Conservation (phyloP, 495 filamentous ascomycete genomes). For the Oleoguttula mirabilis region DNA sequence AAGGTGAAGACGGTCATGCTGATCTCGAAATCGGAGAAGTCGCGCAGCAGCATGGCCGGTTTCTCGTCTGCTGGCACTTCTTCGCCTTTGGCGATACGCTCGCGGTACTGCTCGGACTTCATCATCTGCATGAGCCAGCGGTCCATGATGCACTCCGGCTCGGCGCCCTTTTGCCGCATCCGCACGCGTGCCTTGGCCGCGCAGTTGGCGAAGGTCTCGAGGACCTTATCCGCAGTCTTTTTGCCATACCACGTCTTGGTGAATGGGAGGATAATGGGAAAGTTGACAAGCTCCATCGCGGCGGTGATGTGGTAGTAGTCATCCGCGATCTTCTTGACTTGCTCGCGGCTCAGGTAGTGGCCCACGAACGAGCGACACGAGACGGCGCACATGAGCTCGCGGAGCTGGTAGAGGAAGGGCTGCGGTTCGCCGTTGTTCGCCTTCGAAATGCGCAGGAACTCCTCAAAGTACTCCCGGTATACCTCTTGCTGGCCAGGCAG, state of each 20-base stretch:
- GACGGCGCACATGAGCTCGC: constrained; percentile 90
- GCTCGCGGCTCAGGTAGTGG: constrained; percentile 80
- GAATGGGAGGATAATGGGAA: constrained; percentile 92
- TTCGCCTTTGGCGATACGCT: constrained; percentile 56
- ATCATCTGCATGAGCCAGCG: constrained; percentile 80
- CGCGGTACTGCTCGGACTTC: constrained; percentile 64
- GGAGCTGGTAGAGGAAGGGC: constrained; percentile 85
- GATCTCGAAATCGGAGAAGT: constrained; percentile 88
- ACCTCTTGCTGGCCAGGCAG: constrained; percentile 87
- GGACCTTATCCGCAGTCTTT: constrained; percentile 84
- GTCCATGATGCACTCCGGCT: constrained; percentile 86
- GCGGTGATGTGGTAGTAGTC: constrained; percentile 96
- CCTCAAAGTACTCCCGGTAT: constrained; percentile 74
- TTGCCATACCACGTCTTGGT: constrained; percentile 97
- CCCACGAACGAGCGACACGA: constrained; percentile 95
- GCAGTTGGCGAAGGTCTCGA: constrained; percentile 81
- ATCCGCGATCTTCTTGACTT: constrained; percentile 88
- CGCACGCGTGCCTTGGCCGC: constrained; percentile 84
- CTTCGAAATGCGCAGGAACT: constrained; percentile 63
- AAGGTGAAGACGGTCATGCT: constrained; percentile 93
- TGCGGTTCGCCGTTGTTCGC: constrained; percentile 55
- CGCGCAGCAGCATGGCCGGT: constrained; percentile 66
- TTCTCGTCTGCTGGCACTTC: constrained; percentile 59
- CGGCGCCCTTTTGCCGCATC: constrained; percentile 74
- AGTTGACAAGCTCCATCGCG: constrained; percentile 93